Conservation (phyloP, 2,329 filamentous ascomycete species). For the Colletotrichum sp. region DNA sequence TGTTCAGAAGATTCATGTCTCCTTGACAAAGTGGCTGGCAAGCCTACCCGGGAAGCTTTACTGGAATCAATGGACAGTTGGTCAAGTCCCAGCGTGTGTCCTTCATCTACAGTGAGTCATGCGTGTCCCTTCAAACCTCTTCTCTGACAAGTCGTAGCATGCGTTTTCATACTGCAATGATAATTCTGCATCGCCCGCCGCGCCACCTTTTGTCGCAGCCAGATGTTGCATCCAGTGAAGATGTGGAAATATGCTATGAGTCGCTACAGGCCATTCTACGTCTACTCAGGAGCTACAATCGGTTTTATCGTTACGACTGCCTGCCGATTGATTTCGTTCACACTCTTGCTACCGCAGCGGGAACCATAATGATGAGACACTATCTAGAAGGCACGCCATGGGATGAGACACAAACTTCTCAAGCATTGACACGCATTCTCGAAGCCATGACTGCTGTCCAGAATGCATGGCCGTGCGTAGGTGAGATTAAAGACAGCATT, state of each 20-base stretch:
- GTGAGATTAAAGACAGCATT: constrained; percentile 43
- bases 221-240: constrained; percentile 44
- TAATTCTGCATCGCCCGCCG: constrained; percentile 55
- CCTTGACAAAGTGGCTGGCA: constrained; percentile 51
- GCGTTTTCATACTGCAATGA: constrained; percentile 56
- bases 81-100: constrained; percentile 48
- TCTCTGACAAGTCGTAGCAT: constrained; percentile 38
- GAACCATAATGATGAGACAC: constrained; percentile 51
- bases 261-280: constrained; percentile 50
- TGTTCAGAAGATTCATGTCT: constrained; percentile 50
- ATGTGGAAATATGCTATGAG: constrained; percentile 55
- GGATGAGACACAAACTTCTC: constrained; percentile 51
- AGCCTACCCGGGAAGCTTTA: constrained; percentile 50
- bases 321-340: constrained; percentile 48
- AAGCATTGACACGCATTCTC: constrained; percentile 51
- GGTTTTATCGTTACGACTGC: constrained; percentile 39
- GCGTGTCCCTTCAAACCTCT: constrained; percentile 32
- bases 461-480: constrained; percentile 51
- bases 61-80: constrained; percentile 57
- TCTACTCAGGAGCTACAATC: constrained; percentile 47
- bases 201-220: constrained; percentile 45
- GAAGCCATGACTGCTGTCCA: constrained; percentile 59
- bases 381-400: constrained; percentile 43
- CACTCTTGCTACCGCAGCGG: constrained; percentile 51
- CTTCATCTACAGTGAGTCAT: constrained; percentile 26